Base-by-base conservation (phyloP, 768 basidiomycete species). In the Leccinum ochraceum region DNA sequence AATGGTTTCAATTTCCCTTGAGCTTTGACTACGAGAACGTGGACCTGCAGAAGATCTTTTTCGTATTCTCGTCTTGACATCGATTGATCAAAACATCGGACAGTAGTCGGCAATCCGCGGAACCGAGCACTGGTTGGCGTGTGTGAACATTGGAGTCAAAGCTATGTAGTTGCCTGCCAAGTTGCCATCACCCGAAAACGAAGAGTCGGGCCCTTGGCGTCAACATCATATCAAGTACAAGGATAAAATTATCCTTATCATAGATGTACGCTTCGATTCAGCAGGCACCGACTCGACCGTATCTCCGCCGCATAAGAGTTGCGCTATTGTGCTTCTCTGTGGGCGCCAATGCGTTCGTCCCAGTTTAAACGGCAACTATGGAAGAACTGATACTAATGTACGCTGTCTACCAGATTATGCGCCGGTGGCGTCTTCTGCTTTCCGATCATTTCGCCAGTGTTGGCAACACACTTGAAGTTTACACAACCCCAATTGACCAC, bases 391-490 rank as follows among this genome's bases (percentile, higher is more conserved):
- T 16, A 28, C 39, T 56, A 39, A 66, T 17, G 8, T 2, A 48
- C 3, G 28, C 22, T 49, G 10, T 20, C 36, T 24, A 1, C 32
- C 60, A 92, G 90, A n/a, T 72, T 92, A 62, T 87, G 81, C 63
- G 88, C 89, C 0, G 90, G 90, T n/a, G 89, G 87, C 34, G 82
- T 93, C 60, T 91, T 90, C 76, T 87, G 83, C 51, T 92, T 93
- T 68, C 89, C 92, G 20, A 77, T 93, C 6, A 75, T 92, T 44
- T 85, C 90, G 1, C 86, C 90, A 7, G 76, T 80, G 1, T 70
- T 92, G 59, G 83, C 82, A 4, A 69, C 78, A 20, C 81, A 81
- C 64, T 76, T 86, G 66, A 86, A 86, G 68, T 77, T 93, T 56
- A 82, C 82, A 11, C 91, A 93, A 69, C 84, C 88, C 6, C 91